Percentiles rank a stretch among this genome's conserved stretches.
phyloP scores from a whole-genome alignment of 441 rosid species.

The Omphalea diandra region DNA sequence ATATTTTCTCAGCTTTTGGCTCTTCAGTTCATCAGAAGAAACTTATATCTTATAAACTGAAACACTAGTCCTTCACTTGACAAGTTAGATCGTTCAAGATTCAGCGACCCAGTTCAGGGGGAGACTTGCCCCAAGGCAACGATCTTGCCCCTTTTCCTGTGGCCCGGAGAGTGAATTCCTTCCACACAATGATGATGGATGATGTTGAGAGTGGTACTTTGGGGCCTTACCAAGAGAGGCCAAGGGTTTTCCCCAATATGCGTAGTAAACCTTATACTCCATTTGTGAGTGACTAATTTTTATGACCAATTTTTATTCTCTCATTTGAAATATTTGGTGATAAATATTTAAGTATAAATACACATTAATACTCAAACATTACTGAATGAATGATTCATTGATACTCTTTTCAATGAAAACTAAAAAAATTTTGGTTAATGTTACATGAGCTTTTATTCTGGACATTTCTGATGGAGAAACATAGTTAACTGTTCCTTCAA shows the following conservation, averaged over 20 bases:
- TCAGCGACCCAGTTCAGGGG: slow-evolving; percentile 70
- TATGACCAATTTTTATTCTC: too few relatives aligned
- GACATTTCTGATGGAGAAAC: background rate
- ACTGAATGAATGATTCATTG: too few relatives aligned
- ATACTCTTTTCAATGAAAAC: too few relatives aligned
- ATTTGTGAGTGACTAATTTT: slow-evolving; percentile 41
- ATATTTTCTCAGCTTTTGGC: background rate
- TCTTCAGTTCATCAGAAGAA: slow-evolving; percentile 15
- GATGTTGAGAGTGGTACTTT: slow-evolving; percentile 75
- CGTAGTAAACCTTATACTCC: slow-evolving; percentile 78
- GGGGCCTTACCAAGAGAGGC: slow-evolving; percentile 75
- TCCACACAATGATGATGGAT: slow-evolving; percentile 71
- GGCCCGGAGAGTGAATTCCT: slow-evolving; percentile 48
- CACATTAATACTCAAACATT: too few relatives aligned
- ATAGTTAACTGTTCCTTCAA: background rate
- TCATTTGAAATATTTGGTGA: background rate
- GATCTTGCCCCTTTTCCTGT: slow-evolving; percentile 45
- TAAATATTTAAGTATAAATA: too few relatives aligned
- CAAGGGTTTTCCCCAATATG: slow-evolving; percentile 91
- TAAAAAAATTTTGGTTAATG: too few relatives aligned
- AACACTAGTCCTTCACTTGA: slow-evolving; percentile 25
- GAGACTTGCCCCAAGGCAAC: slow-evolving; percentile 58
- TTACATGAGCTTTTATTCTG: background rate
- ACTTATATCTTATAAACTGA: slow-evolving; percentile 15
- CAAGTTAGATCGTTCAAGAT: slow-evolving; percentile 36